Evolutionary conservation across 116 monocot species (phyloP).

Genomic region (Phalaenopsis hybrid): DNA sequence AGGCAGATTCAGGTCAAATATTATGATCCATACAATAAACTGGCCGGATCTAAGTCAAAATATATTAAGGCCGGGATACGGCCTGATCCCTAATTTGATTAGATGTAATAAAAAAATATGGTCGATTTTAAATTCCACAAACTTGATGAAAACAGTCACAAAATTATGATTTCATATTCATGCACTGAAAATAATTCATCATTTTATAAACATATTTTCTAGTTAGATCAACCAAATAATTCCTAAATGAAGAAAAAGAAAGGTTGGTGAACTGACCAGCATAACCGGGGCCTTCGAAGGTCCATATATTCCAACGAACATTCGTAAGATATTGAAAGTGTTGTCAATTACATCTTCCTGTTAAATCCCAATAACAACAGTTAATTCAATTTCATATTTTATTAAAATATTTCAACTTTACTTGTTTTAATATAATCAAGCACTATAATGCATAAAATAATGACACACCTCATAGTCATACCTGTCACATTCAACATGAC

Average conservation of each 20-base stretch:
- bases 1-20: too few relatives aligned
- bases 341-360: conserved; percentile 85
- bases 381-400: background rate
- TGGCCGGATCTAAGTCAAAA: too few relatives aligned
- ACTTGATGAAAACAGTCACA: too few relatives aligned
- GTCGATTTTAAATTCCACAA: too few relatives aligned
- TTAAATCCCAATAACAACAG: conserved; percentile 9
- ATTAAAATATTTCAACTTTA: background rate
- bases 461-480: conserved; percentile 75
- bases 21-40: too few relatives aligned
- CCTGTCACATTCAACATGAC: conserved; percentile 18
- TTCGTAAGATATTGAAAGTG: conserved; percentile 71
- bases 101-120: too few relatives aligned
- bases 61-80: too few relatives aligned
- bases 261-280: conserved; percentile 48
- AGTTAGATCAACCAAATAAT: too few relatives aligned
- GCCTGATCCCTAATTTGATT: too few relatives aligned
- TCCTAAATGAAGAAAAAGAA: background rate
- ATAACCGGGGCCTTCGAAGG: conserved; percentile 47
- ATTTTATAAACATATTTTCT: too few relatives aligned
- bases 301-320: conserved; percentile 75
- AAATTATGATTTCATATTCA: too few relatives aligned
- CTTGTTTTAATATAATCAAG: background rate
- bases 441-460: background rate
- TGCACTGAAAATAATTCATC: too few relatives aligned